Percentiles rank a stretch among this genome's conserved stretches.
These are phyloP conservation scores for Misopates orontium DNA, from an alignment of 257 asterid genomes.

Conservation along the genomic window DNA sequence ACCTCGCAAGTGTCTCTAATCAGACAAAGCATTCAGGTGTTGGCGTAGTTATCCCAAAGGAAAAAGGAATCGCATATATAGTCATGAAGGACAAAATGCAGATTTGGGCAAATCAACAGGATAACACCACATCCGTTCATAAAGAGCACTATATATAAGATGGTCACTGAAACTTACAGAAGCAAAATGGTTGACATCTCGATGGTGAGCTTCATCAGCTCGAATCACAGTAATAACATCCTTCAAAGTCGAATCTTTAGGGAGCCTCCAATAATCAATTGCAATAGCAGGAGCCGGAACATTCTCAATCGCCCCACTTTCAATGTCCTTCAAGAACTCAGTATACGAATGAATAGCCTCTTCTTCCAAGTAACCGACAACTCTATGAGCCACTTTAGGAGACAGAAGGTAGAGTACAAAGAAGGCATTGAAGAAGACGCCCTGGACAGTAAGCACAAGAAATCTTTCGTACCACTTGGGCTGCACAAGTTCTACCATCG, in stretches of 20 bases:
- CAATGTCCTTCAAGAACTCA: slow-evolving; percentile 73
- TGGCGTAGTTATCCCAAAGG: too few relatives aligned
- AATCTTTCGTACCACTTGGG: slow-evolving; percentile 90
- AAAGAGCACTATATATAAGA: slow-evolving; percentile 1
- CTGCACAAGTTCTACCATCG: slow-evolving; percentile 88
- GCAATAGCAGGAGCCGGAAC: slow-evolving; percentile 90
- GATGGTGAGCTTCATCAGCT: slow-evolving; percentile 97
- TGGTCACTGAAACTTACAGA: slow-evolving; percentile 56
- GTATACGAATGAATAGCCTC: slow-evolving; percentile 91
- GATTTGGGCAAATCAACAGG: too few relatives aligned
- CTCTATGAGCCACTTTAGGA: slow-evolving; percentile 85
- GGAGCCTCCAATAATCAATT: slow-evolving; percentile 90
- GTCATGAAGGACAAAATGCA: too few relatives aligned
- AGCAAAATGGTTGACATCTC: slow-evolving; percentile 97
- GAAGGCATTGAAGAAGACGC: slow-evolving; percentile 85
- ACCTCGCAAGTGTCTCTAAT: too few relatives aligned
- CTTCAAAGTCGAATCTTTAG: slow-evolving; percentile 68
- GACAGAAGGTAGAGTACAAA: slow-evolving; percentile 66
- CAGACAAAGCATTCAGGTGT: too few relatives aligned
- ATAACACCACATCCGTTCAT: not conserved
- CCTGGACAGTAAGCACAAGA: slow-evolving; percentile 81
- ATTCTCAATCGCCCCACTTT: slow-evolving; percentile 65
- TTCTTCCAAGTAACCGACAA: slow-evolving; percentile 94
- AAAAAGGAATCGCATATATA: too few relatives aligned
- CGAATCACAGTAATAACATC: slow-evolving; percentile 80